Base-by-base conservation (phyloP, 2,329 filamentous ascomycete genomes). In the Fusarium sp. region DNA sequence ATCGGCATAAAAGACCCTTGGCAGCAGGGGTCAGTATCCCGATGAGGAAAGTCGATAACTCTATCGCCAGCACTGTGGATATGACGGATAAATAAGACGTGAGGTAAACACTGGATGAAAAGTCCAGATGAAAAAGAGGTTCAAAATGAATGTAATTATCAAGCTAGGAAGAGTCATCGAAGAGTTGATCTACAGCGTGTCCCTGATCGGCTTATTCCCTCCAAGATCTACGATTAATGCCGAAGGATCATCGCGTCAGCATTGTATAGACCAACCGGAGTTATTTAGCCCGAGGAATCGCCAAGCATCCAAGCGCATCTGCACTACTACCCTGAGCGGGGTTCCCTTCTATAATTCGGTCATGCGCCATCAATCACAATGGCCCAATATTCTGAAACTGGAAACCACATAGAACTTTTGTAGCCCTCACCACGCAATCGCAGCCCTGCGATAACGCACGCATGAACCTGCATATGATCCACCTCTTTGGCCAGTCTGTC, bases 191-290 rank as follows among this genome's bases (percentile, higher is more conserved):
- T 31, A 31, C 10, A 31, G 10, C 28, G 28, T 31, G 28, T 31
- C 28, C 10, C 28, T 31, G 28, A 31, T 31, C 10, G 9, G 28
- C 28, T 31, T 31, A 31, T 31, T 31, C 10, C 28, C 28, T 31
- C 3, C 10, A 31, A 11, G 28, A 31, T 31, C 28, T 13, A 31
- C 28, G 28, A 31, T 31, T 11, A 31, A 31, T 31, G 28, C 28
- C 28, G 28, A 31, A 31, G 73, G 81, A 81, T 31, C 28, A 31
- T 31, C 28, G 28, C 10, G 52, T 55, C 17, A 55, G 31, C 52
- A 24, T 38, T 13, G 6, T 38, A 13, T 31, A 11, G 28, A 31
- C 28, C 28, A 31, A 31, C 10, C 28, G 28, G 60, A 49, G 33
- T 22, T 57, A 28, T 36, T 39, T 38, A 49, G 7, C 39, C 58